Evolutionary conservation across 2,329 filamentous ascomycete genomes (phyloP), one percentile per base, ranked within the genome.

Genomic region (Phoma sp.): DNA sequence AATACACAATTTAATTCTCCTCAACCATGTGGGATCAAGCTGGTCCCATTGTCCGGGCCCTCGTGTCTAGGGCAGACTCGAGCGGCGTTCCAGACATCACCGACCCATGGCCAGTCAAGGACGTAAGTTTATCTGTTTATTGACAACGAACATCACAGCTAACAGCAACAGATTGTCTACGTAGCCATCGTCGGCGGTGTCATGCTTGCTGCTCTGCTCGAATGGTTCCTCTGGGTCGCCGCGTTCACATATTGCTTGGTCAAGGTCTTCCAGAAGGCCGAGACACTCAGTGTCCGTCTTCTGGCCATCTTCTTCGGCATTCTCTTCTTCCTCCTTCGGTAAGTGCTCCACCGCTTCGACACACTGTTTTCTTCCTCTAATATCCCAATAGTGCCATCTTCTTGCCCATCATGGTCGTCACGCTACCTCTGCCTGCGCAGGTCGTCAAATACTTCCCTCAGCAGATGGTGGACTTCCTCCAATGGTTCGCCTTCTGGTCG

Each of bases 401-500:
- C 76, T 81, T 98, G 25, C 94, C 94, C 0, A 90, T 97, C 62
- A 96, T 98, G 92, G 77, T 97, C 21, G 92, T 96, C 43, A 98
- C 93, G 0, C 81, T 98, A 4, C 94, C 94, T 0, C 81, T 98
- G 2, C 94, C 94, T 0, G 77, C 81, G 19, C 83, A 86, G 55
- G 81, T 97, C 40, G 88, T 88, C 7, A 81, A 84, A 56, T 84
- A 90, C 64, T 96, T 94, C 77, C 93, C 94, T 0, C 51, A 73
- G 2, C 49, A 75, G 1, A 85, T 95, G 81, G 89, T 95, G 36
- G 76, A 73, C 2, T 82, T 90, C 41, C 82, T 98, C 13, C 93
- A 97, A 72, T 96, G 92, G 90, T 96, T 98, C 70, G 93, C 92
- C 4, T 98, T 98, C 75, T 97, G 91, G 88, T 88, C 89, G 25